A percentile compares a stretch with the other conserved stretches of the same genome.
Conservation (phyloP, 176 grass and related monocot species). For the Typha latifolia region DNA sequence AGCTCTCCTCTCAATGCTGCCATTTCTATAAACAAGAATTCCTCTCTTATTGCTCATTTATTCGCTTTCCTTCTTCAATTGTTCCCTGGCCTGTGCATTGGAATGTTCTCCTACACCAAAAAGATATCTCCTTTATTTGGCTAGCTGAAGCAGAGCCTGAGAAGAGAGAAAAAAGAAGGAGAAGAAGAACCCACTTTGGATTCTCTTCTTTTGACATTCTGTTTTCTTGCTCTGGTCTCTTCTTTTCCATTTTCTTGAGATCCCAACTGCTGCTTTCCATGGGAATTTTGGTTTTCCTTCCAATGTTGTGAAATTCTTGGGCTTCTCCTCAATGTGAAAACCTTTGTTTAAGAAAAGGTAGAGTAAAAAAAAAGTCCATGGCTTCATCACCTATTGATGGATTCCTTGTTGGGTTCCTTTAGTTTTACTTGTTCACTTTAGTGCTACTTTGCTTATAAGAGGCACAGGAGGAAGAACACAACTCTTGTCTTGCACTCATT, state of each 20-base stretch:
- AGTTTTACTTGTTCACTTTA: too few species aligned
- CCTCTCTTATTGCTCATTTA: too few species aligned
- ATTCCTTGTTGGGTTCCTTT: not conserved
- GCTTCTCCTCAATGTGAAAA: too few species aligned
- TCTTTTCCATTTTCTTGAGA: slow-evolving; percentile 1
- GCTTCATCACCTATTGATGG: not conserved
- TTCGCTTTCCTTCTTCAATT: not conserved
- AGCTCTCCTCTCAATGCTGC: not conserved
- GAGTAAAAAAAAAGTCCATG: not conserved
- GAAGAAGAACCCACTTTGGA: slow-evolving; percentile 1
- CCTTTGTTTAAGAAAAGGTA: too few species aligned
- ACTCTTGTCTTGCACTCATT: too few species aligned
- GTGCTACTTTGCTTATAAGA: not conserved
- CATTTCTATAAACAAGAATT: not conserved
- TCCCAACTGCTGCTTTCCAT: slow-evolving; percentile 4
- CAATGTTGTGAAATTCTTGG: not conserved
- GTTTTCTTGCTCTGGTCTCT: not conserved
- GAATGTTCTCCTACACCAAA: not conserved
- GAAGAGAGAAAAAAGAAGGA: not conserved
- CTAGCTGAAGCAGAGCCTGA: not conserved
- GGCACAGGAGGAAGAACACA: not conserved
- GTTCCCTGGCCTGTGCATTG: not conserved
- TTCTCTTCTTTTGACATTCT: not conserved
- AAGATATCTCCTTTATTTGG: not conserved
- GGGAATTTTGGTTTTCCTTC: not conserved